Percentiles rank a stretch among this genome's conserved stretches.
These are phyloP conservation scores for Dentipellis sp. DNA, from an alignment of 768 basidiomycete genomes.

Conservation along the genomic window DNA sequence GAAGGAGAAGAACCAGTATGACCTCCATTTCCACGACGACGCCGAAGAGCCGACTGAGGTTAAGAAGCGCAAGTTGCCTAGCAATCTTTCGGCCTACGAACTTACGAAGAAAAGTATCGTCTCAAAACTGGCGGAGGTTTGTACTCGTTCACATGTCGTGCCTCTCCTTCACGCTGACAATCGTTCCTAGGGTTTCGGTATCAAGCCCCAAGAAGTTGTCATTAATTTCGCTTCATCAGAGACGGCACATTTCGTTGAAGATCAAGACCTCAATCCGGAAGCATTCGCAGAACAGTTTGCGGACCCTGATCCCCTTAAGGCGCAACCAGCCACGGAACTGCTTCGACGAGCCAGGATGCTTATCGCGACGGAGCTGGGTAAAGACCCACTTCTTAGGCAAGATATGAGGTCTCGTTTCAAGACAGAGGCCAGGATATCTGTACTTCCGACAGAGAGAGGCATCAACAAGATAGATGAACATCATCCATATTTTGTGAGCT, in stretches of 20 bases:
- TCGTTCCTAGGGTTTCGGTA: slow-evolving; percentile 64
- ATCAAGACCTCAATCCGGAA: slow-evolving; percentile 71
- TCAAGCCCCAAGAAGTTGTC: slow-evolving; percentile 76
- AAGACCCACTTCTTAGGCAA: slow-evolving; percentile 81
- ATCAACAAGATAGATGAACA: slow-evolving; percentile 66
- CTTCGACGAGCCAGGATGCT: slow-evolving; percentile 74
- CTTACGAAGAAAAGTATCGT: slow-evolving; percentile 73
- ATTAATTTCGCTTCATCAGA: slow-evolving; percentile 62
- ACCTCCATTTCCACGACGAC: slow-evolving; percentile 66
- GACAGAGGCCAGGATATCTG: slow-evolving; percentile 63
- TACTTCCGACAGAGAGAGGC: slow-evolving; percentile 85
- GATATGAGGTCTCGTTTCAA: slow-evolving; percentile 70
- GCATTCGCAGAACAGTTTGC: slow-evolving; percentile 83
- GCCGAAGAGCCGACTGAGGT: slow-evolving; percentile 32
- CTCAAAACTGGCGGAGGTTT: slow-evolving; percentile 71
- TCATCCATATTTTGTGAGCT: slow-evolving; percentile 61
- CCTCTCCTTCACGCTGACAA: not conserved
- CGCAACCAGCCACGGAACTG: slow-evolving; percentile 54
- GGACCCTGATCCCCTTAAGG: slow-evolving; percentile 53
- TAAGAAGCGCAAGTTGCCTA: slow-evolving; percentile 74
- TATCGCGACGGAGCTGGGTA: slow-evolving; percentile 82
- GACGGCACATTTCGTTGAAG: slow-evolving; percentile 63
- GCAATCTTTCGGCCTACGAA: slow-evolving; percentile 78
- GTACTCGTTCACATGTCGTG: slow-evolving; percentile 15
- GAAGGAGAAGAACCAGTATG: slow-evolving; percentile 37